Evolutionary conservation across 2,329 filamentous ascomycete genomes (phyloP).

Genomic region (Beauveria sp.): DNA sequence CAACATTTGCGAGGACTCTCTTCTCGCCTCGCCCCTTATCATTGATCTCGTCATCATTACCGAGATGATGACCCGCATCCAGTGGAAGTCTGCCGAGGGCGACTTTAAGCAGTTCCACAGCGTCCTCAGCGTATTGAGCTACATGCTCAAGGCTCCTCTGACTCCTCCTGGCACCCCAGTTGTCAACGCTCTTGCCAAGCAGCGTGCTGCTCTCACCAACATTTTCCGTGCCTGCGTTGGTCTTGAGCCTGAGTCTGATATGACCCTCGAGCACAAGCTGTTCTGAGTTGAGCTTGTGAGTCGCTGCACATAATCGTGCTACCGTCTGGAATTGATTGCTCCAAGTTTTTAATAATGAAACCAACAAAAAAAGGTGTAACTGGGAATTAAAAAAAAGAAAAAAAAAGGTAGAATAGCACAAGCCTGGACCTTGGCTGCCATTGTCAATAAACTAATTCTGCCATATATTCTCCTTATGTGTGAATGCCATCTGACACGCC

Average conservation of each 20-base stretch:
- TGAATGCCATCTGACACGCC: not conserved
- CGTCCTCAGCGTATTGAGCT: conserved; percentile 93
- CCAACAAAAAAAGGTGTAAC: not conserved
- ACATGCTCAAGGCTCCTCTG: conserved; percentile 96
- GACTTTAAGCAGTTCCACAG: conserved; percentile 94
- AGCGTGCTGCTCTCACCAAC: conserved; percentile 89
- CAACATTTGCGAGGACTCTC: conserved; percentile 98
- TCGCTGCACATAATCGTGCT: not conserved
- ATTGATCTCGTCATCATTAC: conserved; percentile 89
- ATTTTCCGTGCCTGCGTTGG: conserved; percentile 98
- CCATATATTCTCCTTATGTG: not conserved
- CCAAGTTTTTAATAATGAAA: not conserved
- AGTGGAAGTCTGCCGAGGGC: conserved; percentile 66
- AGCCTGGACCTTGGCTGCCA: not conserved
- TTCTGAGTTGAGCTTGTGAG: conserved; percentile 45
- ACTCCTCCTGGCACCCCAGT: conserved; percentile 93
- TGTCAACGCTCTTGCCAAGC: conserved; percentile 91
- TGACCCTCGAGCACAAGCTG: conserved; percentile 98
- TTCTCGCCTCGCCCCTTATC: conserved; percentile 91
- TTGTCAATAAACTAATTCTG: conserved; percentile 7
- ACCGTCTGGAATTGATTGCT: not conserved
- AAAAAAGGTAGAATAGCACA: conserved; percentile 3
- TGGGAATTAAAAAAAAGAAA: not conserved
- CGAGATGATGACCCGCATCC: conserved; percentile 97
- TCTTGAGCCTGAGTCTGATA: conserved; percentile 94